Evolutionary conservation across 331 rosid genomes (phyloP), one percentile per base, ranked within the genome.

Genomic region (Cucumis variabilis): DNA sequence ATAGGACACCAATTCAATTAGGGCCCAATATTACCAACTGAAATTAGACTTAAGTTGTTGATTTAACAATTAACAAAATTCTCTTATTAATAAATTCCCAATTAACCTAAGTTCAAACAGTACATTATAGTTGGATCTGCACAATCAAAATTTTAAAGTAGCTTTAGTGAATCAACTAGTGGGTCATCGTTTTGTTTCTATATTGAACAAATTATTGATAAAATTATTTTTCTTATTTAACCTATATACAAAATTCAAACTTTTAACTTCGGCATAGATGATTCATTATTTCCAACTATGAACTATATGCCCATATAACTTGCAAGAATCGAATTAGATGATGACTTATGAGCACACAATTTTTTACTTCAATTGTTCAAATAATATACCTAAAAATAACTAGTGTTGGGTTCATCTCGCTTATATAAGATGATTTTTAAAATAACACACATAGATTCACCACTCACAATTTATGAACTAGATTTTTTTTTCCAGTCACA

Each of bases 21-120:
- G 75, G 75, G 75, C 44, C 75, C 75, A 70, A 70, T 7, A 14
- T 27, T 70, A 70, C 75, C 75, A 27, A 70, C 44, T 70, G 23
- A 66, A 27, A 25, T 27, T 70, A 70, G 21, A 70, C 11, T 70
- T 70, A 70, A 70, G 11, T 70, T 20, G 16, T 27, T 27, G 74
- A 69, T 69, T 69, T 69, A 69, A 69, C 74, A 28, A 70, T 37
- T 37, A 37, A 37, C 44, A 37, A 37, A 37, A 37, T 37, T 37
- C 44, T 37, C 44, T 37, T 37, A 4, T 37, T 37, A 68, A 68
- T 2, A 65, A 21, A 9, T 5, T 25, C 11, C 11, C 74, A 68
- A 28, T 33, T 15, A 68, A 68, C 74, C 41, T 14, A 68, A 68
- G 5, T 13, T 25, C 73, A 68, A 68, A 62, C 24, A 20, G 74